Evolutionary conservation across 2,329 filamentous ascomycete species (phyloP), one percentile per base, ranked within the genome.

Genomic region (Aspergillus versicolor): DNA sequence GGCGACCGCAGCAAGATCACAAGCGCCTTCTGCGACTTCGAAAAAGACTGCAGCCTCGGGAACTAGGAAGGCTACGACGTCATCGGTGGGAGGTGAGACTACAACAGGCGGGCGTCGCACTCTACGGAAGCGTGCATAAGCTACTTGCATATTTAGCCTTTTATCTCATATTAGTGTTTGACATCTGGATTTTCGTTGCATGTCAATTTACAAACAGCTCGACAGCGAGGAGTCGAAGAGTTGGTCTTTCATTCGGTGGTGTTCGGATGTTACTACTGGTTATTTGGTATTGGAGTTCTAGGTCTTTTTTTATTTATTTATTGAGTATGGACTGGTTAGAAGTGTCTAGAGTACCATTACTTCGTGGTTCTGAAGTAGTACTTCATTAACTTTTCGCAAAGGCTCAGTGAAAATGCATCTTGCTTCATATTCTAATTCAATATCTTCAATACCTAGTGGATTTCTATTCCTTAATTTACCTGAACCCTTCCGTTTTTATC

Each of bases 111-210:
- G 72, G 19, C 72, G 72, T 32, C 69, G 77, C 50, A 71, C 74
- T 12, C 63, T 79, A 58, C 74, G 77, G 45, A 79, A 76, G 62
- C 70, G 75, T 17, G 70, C 66, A 22, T 76, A 70, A 61, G 54
- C 22, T 38, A 22, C 17, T 17, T 34, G 27, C 11, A 24, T 43
- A 19, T 17, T 17, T 41, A 11, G n/a, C 19, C 27, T 21, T 38
- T 13, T 21, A 42, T 19, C 22, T 54, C 40, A 22, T 34, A 19
- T 47, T 46, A 30, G 7, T 45, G 12, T n/a, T 17, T n/a, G 21
- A 37, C n/a, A 22, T 47, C 41, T 44, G 24, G 3, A 15, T 30
- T 32, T 21, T 13, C 19, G 45, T 38, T 48, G 17, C 17, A 38
- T 12, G 32, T 27, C n/a, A 15, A 40, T 37, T 52, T 37, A 27